phyloP scores from a whole-genome alignment of 306 rosid genomes.

The Acacia melanoxylon region DNA sequence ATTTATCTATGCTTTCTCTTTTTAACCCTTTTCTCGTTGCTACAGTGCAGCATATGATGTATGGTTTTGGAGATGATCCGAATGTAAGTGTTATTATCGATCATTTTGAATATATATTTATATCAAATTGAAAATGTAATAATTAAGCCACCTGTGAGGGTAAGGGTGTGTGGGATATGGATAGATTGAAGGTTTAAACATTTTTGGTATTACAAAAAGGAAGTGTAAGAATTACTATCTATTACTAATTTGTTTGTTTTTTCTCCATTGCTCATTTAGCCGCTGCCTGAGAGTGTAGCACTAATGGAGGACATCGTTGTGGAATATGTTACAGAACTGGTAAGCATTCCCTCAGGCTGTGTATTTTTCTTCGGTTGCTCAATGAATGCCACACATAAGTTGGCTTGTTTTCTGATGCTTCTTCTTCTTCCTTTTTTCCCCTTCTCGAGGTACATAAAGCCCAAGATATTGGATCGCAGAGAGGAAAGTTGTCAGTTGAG shows the following conservation, averaged over 20 bases:
- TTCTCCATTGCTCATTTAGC: conserved; percentile 44
- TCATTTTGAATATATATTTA: not conserved
- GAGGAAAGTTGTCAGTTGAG: conserved; percentile 88
- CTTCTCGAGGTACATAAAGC: conserved; percentile 79
- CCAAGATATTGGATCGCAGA: conserved; percentile 85
- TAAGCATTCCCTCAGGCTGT: conserved; percentile 27
- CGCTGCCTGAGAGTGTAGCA: conserved; percentile 87
- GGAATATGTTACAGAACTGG: conserved; percentile 88
- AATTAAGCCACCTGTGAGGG: not conserved
- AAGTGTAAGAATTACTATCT: not conserved
- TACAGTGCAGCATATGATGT: conserved; percentile 97
- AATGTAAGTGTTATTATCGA: conserved; percentile 52
- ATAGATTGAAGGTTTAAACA: not conserved
- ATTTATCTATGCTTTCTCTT: not conserved
- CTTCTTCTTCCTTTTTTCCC: not conserved
- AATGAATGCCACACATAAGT: conserved; percentile 11
- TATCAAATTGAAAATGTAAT: not conserved
- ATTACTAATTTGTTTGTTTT: not conserved
- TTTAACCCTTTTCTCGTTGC: conserved; percentile 5
- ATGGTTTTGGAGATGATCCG: conserved; percentile 91
- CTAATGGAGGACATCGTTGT: conserved; percentile 91
- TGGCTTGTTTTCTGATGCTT: conserved; percentile 20
- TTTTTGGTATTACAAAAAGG: not conserved
- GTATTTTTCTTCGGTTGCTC: not conserved
- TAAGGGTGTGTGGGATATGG: not conserved